Conservation (phyloP, 768 basidiomycete genomes). For the Rubroboletus pulcherrimus region DNA sequence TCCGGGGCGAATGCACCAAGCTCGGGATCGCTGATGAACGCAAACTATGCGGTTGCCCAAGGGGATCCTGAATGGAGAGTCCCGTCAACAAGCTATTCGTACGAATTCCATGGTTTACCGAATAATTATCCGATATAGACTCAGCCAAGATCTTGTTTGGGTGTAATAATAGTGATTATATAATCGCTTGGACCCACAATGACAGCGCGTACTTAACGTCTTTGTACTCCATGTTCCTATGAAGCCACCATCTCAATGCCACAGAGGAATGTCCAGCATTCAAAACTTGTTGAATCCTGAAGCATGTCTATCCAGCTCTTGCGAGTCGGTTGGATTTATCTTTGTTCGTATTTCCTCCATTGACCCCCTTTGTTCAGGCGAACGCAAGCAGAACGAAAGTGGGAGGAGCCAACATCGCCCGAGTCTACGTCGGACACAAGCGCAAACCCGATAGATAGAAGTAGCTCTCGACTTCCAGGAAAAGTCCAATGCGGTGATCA, state of each 20-base stretch:
- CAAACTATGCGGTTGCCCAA: constrained; percentile 18
- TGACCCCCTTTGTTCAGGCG: constrained; percentile 31
- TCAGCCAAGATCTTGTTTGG: not conserved
- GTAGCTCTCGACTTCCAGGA: constrained; percentile 18
- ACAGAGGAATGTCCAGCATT: constrained; percentile 50
- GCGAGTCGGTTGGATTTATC: constrained; percentile 37
- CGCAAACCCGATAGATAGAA: constrained; percentile 26
- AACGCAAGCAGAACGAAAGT: constrained; percentile 23
- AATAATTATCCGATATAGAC: constrained; percentile 23
- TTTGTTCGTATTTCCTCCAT: constrained; percentile 3
- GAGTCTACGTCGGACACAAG: constrained; percentile 35
- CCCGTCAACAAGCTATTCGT: constrained; percentile 14
- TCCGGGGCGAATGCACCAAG: not conserved
- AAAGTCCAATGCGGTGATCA: constrained; percentile 40
- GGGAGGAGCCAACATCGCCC: constrained; percentile 29
- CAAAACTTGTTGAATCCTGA: constrained; percentile 56
- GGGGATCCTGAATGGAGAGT: constrained; percentile 21
- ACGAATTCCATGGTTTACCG: constrained; percentile 18
- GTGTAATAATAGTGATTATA: constrained; percentile 17
- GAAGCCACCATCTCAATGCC: constrained; percentile 20
- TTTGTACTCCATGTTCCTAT: constrained; percentile 7
- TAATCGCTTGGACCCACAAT: constrained; percentile 35
- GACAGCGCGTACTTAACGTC: constrained; percentile 7
- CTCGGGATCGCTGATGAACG: constrained; percentile 7
- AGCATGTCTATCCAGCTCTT: constrained; percentile 34